phyloP scores from a whole-genome alignment of 1,284 basidiomycete species.

The Moniliella sp. region DNA sequence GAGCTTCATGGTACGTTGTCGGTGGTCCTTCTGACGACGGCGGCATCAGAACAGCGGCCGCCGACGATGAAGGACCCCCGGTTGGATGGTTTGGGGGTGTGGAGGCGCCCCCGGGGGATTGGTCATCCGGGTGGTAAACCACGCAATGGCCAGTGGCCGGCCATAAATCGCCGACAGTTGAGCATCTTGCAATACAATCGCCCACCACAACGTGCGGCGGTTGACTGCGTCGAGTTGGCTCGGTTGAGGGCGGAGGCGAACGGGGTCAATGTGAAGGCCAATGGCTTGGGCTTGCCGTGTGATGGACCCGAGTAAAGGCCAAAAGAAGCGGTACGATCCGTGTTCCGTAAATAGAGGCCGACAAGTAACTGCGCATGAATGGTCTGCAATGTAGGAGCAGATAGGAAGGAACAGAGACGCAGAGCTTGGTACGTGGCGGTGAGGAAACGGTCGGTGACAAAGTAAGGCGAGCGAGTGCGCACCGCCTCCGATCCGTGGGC shows the following conservation, averaged over 20 bases:
- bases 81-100: no score
- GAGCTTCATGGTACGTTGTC: neutral
- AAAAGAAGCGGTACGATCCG: constrained; percentile 9
- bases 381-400: constrained; percentile 8
- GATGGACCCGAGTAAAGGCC: constrained; percentile 10
- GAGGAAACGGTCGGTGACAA: constrained; percentile 7
- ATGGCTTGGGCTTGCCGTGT: constrained; percentile 11
- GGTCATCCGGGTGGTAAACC: neutral
- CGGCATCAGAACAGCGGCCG: no score
- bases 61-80: no score
- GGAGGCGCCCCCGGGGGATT: no score
- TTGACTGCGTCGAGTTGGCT: constrained; percentile 7
- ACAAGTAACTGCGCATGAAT: constrained; percentile 13
- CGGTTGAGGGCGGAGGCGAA: constrained; percentile 7
- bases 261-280: constrained; percentile 9
- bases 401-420: constrained; percentile 9
- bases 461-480: neutral
- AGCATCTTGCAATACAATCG: constrained; percentile 9
- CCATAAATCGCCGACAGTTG: constrained; percentile 10
- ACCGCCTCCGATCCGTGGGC: no score
- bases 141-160: constrained; percentile 9
- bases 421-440: constrained; percentile 11
- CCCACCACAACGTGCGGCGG: constrained; percentile 9
- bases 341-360: constrained; percentile 9
- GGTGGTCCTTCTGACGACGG: neutral